Conservation (phyloP, 163 green algal species). For the Scenedesmus sp. region DNA sequence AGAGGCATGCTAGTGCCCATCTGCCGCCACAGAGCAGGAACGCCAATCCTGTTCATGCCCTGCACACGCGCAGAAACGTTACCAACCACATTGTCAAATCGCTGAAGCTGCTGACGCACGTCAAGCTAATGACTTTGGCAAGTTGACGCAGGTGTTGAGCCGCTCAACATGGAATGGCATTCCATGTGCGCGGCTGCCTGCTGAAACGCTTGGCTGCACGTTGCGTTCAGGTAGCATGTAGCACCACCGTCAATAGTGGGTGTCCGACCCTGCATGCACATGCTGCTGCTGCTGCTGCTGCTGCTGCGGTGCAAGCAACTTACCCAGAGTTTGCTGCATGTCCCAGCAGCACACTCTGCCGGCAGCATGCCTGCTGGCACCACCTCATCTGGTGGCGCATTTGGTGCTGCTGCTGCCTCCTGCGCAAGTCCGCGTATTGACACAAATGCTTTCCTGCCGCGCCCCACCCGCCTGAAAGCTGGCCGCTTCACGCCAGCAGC, state of each 20-base stretch:
- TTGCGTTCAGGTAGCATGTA: too few relatives aligned
- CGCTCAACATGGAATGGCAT: too few relatives aligned
- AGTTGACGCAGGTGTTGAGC: too few relatives aligned
- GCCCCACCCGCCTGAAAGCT: background rate
- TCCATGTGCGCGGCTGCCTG: too few relatives aligned
- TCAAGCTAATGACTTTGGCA: background rate
- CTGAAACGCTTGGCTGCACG: too few relatives aligned
- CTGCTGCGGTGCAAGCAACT: background rate
- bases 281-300: background rate
- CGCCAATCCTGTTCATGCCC: slow-evolving; percentile 17
- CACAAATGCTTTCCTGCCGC: background rate
- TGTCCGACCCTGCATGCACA: background rate
- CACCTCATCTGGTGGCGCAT: background rate
- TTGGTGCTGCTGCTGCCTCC: background rate
- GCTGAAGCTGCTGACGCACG: background rate
- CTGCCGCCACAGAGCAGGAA: background rate
- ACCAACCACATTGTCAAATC: background rate
- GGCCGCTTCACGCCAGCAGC: background rate
- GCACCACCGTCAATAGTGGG: too few relatives aligned
- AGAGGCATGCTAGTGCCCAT: background rate
- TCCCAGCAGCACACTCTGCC: background rate
- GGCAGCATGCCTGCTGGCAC: slow-evolving; percentile 1
- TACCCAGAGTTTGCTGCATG: slow-evolving; percentile 1
- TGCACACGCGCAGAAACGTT: background rate
- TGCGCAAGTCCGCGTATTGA: background rate